Evolutionary conservation across 805 yeast species (phyloP), one percentile per base, ranked within the genome.

Genomic region (Henningerozyma blattae): DNA sequence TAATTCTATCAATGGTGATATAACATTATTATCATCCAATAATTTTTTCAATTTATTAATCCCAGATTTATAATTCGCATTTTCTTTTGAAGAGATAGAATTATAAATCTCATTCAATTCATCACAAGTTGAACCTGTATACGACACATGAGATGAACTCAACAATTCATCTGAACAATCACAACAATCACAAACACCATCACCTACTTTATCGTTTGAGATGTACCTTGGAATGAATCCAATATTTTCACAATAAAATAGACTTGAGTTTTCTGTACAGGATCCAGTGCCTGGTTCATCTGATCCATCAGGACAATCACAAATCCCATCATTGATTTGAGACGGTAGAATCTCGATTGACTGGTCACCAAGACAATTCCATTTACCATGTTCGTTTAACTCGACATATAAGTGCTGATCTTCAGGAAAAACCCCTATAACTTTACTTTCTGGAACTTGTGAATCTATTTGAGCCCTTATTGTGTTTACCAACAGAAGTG

Each of bases 261-360:
- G 43, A n/a, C 59, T 58, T 6, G 30, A 22, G 9, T 36, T 33
- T 4, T 33, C 39, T 14, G 56, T 48, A 55, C 97, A 89, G 0
- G 95, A 95, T 27, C 78, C 62, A 1, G 97, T 89, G 0, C 96
- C 96, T 0, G 96, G 95, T 55, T 91, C 97, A 59, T 91, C 98
- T 4, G 87, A 75, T 0, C 97, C 97, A 59, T 91, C 98, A 0
- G 96, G 96, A 61, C 97, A 89, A 50, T 91, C 97, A 58, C 97
- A 89, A 50, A 68, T 78, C 46, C 86, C 80, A 55, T 91, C 96
- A 53, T 89, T 89, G 45, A 89, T 68, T 48, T 76, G 81, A 25
- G 61, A 61, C 33, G 64, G 62, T 27, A 76, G 64, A 15, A 89
- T 57, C 15, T 62, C 63, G 4, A 85, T 71, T n/a, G 72, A 68